A percentile compares a stretch with the other conserved stretches of the same genome.
These are phyloP conservation scores for Thelephora ganbajun DNA, from an alignment of 768 basidiomycete species.

Conservation along the genomic window DNA sequence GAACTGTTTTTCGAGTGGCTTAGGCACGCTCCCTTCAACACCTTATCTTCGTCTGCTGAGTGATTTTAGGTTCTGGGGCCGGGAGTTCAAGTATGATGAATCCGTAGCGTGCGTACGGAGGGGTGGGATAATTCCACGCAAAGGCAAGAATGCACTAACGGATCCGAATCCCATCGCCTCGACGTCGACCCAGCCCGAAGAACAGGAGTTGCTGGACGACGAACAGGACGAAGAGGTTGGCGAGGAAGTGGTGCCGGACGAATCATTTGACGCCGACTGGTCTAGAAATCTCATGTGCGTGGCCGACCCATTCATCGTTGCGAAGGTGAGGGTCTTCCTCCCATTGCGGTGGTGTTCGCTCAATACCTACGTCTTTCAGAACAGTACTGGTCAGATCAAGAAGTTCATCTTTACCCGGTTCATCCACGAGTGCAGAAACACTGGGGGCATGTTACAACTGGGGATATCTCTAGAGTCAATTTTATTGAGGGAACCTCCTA, in stretches of 20 bases:
- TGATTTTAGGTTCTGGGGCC: slow-evolving; percentile 29
- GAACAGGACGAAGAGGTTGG: background rate
- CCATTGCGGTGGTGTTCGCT: background rate
- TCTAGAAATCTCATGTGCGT: slow-evolving; percentile 1
- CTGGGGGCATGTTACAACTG: background rate
- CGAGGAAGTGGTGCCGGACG: background rate
- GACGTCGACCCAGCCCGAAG: background rate
- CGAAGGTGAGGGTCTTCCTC: background rate
- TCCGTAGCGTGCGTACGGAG: slow-evolving; percentile 24
- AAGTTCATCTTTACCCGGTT: background rate
- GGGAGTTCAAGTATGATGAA: slow-evolving; percentile 20
- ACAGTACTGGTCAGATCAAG: background rate
- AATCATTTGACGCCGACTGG: background rate
- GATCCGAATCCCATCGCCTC: background rate
- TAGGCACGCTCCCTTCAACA: background rate
- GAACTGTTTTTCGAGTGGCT: background rate
- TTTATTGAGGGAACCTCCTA: too few relatives aligned
- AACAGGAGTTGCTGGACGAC: background rate
- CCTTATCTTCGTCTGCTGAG: background rate
- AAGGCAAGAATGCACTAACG: background rate
- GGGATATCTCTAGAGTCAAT: background rate
- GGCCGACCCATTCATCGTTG: slow-evolving; percentile 2
- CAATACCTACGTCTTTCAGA: background rate
- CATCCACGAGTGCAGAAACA: background rate
- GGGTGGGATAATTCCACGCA: slow-evolving; percentile 23